Percentiles rank a stretch among this genome's conserved stretches.
phyloP scores from a whole-genome alignment of 495 filamentous ascomycete species.

The Pseudoneurospora amorphoporcata region DNA sequence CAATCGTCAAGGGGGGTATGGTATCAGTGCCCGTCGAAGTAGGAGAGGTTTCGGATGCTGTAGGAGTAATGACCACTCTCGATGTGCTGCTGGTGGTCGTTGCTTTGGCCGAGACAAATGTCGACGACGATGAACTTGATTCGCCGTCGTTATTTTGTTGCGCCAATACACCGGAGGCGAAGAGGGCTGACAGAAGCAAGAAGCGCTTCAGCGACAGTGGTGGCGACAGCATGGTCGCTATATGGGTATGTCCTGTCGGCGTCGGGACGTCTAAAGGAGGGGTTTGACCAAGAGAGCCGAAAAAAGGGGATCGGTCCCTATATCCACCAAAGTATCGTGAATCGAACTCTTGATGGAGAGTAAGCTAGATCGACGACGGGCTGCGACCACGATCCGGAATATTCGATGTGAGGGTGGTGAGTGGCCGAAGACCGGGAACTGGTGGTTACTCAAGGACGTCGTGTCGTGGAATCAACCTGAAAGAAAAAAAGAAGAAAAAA shows the following conservation, averaged over 20 bases:
- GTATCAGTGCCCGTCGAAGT: neutral
- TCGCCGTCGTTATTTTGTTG: constrained; percentile 17
- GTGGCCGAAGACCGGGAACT: neutral
- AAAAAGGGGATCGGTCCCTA: neutral
- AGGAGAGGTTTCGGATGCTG: neutral
- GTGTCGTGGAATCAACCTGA: neutral
- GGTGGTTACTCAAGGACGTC: neutral
- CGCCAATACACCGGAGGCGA: constrained; percentile 23
- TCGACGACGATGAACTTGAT: constrained; percentile 1
- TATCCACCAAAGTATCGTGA: neutral
- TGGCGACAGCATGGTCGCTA: constrained; percentile 16
- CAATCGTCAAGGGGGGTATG: neutral
- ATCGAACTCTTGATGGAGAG: neutral
- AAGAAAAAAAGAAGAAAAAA: constrained; percentile 5
- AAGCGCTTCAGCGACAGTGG: constrained; percentile 25
- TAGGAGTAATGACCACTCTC: neutral
- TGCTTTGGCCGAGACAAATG: neutral
- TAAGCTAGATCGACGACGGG: constrained; percentile 6
- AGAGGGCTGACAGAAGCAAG: constrained; percentile 23
- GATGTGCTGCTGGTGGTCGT: neutral
- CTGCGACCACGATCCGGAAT: constrained; percentile 11
- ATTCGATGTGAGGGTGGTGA: neutral
- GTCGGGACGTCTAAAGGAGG: neutral
- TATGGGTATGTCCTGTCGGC: neutral
- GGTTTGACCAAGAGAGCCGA: neutral